Evolutionary conservation across 2,329 filamentous ascomycete genomes (phyloP).

Genomic region (Camillea tinctor): DNA sequence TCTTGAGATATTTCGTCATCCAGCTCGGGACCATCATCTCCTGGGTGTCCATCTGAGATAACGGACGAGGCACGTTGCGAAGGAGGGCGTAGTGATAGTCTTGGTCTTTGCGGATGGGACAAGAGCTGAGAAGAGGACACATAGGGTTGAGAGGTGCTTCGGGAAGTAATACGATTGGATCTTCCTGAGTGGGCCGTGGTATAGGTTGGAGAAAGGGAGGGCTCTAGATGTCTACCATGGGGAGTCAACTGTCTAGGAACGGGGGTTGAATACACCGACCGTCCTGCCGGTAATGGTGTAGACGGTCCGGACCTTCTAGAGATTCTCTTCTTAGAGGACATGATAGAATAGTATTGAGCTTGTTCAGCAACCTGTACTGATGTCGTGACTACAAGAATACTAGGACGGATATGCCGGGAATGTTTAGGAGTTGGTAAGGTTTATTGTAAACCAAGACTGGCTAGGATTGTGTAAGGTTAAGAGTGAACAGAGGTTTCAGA

Average conservation of each 20-base stretch:
- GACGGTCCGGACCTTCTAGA: conserved; percentile 12
- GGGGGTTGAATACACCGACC: conserved; percentile 19
- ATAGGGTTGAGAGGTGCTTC: conserved; percentile 12
- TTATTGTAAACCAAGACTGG: too few relatives aligned
- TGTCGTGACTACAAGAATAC: neutral
- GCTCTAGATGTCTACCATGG: neutral
- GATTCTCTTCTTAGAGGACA: neutral
- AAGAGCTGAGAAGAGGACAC: conserved; percentile 27
- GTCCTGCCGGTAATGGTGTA: conserved; percentile 10
- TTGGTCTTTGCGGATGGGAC: conserved; percentile 21
- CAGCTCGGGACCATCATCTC: conserved; percentile 16
- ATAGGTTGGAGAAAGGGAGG: neutral
- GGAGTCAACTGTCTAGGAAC: conserved; percentile 3
- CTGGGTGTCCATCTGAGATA: conserved; percentile 9
- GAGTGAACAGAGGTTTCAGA: too few relatives aligned
- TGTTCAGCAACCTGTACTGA: too few relatives aligned
- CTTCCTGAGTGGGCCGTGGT: conserved; percentile 7
- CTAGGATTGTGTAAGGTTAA: too few relatives aligned
- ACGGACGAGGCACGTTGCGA: conserved; percentile 14
- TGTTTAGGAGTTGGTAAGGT: too few relatives aligned
- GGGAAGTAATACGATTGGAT: conserved; percentile 11
- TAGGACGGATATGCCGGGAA: neutral
- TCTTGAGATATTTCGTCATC: conserved; percentile 15
- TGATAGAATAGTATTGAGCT: neutral
- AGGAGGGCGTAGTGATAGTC: conserved; percentile 24